These are phyloP conservation scores for Scytalidium lignicola DNA, from an alignment of 2,329 filamentous ascomycete species.

Conservation along the genomic window DNA sequence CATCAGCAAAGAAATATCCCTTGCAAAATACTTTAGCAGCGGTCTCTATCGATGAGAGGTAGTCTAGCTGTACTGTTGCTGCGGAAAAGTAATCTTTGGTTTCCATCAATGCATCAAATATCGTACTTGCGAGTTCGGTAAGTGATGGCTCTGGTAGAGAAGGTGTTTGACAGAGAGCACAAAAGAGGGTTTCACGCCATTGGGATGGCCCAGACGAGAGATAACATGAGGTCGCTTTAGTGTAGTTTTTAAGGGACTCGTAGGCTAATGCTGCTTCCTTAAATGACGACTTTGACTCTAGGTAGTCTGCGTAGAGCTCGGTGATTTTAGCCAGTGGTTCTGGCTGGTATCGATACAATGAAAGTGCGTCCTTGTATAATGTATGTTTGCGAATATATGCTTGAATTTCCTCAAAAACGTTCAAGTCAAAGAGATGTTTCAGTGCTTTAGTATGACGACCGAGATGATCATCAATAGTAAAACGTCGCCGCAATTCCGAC, in stretches of 20 bases:
- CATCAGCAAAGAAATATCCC: conserved; percentile 81
- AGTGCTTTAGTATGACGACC: conserved; percentile 73
- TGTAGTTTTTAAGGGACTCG: conserved; percentile 74
- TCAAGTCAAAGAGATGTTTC: conserved; percentile 65
- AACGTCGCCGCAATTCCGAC: conserved; percentile 64
- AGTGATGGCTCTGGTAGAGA: conserved; percentile 58
- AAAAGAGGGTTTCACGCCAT: conserved; percentile 88
- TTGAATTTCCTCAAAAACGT: conserved; percentile 72
- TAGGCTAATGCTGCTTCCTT: conserved; percentile 87
- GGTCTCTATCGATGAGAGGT: conserved; percentile 65
- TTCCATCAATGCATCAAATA: conserved; percentile 77
- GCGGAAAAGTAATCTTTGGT: conserved; percentile 79
- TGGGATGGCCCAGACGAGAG: conserved; percentile 67
- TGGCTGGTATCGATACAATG: conserved; percentile 77
- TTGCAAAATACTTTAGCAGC: conserved; percentile 79
- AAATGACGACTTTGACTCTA: conserved; percentile 70
- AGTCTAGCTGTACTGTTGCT: conserved; percentile 74
- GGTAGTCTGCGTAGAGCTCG: conserved; percentile 70
- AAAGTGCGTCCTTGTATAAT: conserved; percentile 73
- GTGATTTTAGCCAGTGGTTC: conserved; percentile 64
- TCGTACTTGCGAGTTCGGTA: conserved; percentile 60
- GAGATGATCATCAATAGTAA: conserved; percentile 85
- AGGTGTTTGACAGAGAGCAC: conserved; percentile 62
- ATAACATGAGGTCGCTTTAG: conserved; percentile 75
- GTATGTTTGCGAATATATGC: conserved; percentile 73